phyloP scores from a whole-genome alignment of 2,329 filamentous ascomycete species.

The Cladosporium sp. region DNA sequence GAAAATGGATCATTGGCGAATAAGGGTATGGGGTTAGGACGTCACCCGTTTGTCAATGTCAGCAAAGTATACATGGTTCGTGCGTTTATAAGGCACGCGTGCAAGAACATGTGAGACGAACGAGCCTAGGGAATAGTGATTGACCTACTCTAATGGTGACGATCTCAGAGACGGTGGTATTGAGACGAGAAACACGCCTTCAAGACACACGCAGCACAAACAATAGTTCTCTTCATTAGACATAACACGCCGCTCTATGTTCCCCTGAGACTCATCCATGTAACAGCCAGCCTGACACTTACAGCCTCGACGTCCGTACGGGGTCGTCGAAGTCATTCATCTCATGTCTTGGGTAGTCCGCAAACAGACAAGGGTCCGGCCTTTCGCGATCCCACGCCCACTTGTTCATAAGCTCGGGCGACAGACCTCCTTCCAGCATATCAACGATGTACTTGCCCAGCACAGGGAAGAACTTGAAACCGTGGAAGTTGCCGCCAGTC shows the following conservation, averaged over 20 bases:
- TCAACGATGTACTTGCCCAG: constrained; percentile 38
- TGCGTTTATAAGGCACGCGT: no score
- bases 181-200: no score
- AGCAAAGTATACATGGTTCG: no score
- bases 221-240: background rate
- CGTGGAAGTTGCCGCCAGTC: constrained; percentile 46
- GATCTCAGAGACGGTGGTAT: no score
- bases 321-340: constrained; percentile 54
- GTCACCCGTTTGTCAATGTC: no score
- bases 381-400: constrained; percentile 63
- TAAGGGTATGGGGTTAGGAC: no score
- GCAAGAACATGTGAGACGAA: no score
- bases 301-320: constrained; percentile 23
- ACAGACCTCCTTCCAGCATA: constrained; percentile 42
- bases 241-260: background rate
- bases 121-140: no score
- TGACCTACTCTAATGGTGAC: no score
- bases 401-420: constrained; percentile 45
- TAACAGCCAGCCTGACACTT: no score
- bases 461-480: constrained; percentile 41
- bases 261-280: background rate
- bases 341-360: constrained; percentile 59
- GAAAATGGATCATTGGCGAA: no score
- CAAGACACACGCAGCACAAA: no score
- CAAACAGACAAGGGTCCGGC: constrained; percentile 54